Evolutionary conservation across 352 stramenopile genomes (phyloP), one percentile per base, ranked within the genome.

Genomic region (Globisporangium megalacanthum): DNA sequence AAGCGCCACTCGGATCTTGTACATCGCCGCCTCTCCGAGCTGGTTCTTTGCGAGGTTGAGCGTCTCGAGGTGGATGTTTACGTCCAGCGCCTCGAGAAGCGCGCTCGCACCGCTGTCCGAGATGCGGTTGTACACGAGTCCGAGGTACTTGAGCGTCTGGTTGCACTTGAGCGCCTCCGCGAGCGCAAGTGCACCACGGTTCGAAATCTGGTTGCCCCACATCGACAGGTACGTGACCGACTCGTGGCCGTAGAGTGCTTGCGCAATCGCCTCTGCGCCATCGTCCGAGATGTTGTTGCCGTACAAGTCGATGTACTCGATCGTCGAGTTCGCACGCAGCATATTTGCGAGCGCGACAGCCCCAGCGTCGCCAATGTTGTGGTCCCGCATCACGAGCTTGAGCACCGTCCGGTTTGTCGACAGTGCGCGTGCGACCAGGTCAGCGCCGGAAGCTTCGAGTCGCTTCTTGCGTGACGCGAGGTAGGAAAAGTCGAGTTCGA

Each of bases 241-340:
- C 52, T 86, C 79, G 58, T 93, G 77, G 50, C 78, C 79, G 49
- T 88, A 88, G 6, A 93, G 64, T 11, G 76, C 83, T 22, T 88
- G 69, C 19, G 83, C 81, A 14, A 93, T 49, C 31, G 72, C 72
- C 35, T 86, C 62, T 4, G 56, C 79, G 17, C 83, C 83, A 15
- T 58, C 68, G 56, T 90, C 81, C 20, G 75, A 74, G 60, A 93
- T 89, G 29, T 69, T 64, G 64, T 92, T 92, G 47, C 77, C 72
- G 44, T 75, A 83, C 33, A 93, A 41, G 37, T 91, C 78, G 53
- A 93, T 58, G 50, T 77, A 76, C 62, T 88, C 66, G 19, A 92
- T 56, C 39, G 80, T 89, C 31, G 68, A 65, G 65, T 90, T 92
- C 57, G 65, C 69, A 49, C 79, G 80, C 48, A 90, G 61, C 80